Conservation (phyloP, 2,329 filamentous ascomycete species). For the Eurotiales sp. region DNA sequence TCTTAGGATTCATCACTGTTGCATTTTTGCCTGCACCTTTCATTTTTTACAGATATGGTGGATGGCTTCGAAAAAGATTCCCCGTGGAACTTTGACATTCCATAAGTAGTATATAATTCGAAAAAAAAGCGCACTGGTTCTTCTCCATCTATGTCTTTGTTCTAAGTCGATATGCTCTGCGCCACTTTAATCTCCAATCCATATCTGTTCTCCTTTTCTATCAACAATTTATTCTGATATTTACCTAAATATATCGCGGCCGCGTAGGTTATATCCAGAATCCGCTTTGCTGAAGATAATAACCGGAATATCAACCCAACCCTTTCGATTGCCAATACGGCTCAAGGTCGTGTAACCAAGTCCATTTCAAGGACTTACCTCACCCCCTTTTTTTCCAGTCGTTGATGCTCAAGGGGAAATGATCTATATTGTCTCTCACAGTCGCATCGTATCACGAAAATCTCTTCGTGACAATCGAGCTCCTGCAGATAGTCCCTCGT, state of each 20-base stretch:
- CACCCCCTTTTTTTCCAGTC: conserved; percentile 27
- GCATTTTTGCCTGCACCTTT: background rate
- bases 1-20: background rate
- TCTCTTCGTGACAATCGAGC: conserved; percentile 21
- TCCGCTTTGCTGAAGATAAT: too few species aligned
- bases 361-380: conserved; percentile 21
- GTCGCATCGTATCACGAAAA: conserved; percentile 29
- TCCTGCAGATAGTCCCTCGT: conserved; percentile 22
- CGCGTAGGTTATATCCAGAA: too few species aligned
- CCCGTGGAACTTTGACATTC: background rate
- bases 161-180: too few species aligned
- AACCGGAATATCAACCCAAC: too few species aligned
- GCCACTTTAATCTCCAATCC: too few species aligned
- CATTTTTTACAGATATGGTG: conserved; percentile 1
- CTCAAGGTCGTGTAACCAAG: conserved; percentile 10
- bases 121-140: too few species aligned
- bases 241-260: too few species aligned
- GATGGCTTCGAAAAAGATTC: background rate
- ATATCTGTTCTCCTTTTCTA: too few species aligned
- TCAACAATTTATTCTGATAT: too few species aligned
- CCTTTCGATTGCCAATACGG: background rate
- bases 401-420: conserved; percentile 27
- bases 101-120: too few species aligned
- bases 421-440: conserved; percentile 21
- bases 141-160: too few species aligned